phyloP scores from a whole-genome alignment of 1,284 basidiomycete species.

The Cystobasidium sp. region DNA sequence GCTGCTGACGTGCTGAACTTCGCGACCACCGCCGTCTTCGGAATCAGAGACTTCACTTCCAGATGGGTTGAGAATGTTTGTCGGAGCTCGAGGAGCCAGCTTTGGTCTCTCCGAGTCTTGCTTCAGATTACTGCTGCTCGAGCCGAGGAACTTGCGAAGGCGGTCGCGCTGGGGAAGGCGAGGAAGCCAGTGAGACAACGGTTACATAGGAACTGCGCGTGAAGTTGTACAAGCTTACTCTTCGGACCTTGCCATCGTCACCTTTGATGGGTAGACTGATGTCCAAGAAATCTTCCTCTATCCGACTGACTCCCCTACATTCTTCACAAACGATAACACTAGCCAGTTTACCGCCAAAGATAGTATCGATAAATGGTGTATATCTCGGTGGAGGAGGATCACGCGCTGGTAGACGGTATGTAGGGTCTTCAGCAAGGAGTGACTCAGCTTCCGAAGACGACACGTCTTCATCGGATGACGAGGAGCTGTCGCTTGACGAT shows the following conservation, averaged over 20 bases:
- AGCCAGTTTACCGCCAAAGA: constrained; percentile 84
- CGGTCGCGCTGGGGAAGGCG: constrained; percentile 20
- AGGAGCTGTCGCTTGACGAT: constrained; percentile 34
- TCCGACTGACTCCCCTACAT: constrained; percentile 82
- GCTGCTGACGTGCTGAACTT: constrained; percentile 6
- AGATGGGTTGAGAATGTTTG: constrained; percentile 27
- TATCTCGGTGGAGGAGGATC: constrained; percentile 48
- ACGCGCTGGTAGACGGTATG: constrained; percentile 48
- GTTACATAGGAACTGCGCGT: neutral
- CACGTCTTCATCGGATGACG: neutral
- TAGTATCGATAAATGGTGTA: constrained; percentile 76
- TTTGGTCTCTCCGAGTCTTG: constrained; percentile 28
- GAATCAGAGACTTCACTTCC: constrained; percentile 34
- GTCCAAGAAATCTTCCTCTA: constrained; percentile 91
- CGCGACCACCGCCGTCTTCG: constrained; percentile 17
- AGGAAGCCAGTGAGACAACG: neutral
- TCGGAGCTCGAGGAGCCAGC: constrained; percentile 38
- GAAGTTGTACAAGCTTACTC: neutral
- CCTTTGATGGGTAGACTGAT: constrained; percentile 83
- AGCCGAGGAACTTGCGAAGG: constrained; percentile 35
- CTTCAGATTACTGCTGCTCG: constrained; percentile 10
- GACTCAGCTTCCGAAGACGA: constrained; percentile 39
- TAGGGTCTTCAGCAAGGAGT: constrained; percentile 43
- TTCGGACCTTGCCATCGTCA: constrained; percentile 66
- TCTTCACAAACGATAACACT: constrained; percentile 90